phyloP scores from a whole-genome alignment of 768 basidiomycete species.

The Omphalotus guepiniiformis region DNA sequence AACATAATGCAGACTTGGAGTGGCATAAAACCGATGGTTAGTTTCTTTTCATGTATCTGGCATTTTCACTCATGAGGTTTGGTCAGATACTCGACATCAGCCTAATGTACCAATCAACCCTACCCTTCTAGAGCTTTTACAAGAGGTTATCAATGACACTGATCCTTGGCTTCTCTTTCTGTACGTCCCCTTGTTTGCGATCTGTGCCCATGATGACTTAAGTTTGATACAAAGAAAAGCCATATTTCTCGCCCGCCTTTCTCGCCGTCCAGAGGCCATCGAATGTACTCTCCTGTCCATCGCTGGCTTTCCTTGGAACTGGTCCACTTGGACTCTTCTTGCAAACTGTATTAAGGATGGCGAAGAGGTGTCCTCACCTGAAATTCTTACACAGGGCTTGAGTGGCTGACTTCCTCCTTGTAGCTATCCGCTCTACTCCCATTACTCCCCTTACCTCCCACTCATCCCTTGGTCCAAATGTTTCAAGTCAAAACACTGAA shows the following conservation, averaged over 20 bases:
- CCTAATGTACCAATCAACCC: constrained; percentile 63
- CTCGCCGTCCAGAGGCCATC: constrained; percentile 81
- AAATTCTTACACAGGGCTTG: background rate
- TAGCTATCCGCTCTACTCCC: constrained; percentile 47
- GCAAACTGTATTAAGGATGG: constrained; percentile 73
- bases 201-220: constrained; percentile 9
- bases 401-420: constrained; percentile 7
- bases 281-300: constrained; percentile 77
- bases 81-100: constrained; percentile 63
- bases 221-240: constrained; percentile 59
- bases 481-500: constrained; percentile 90
- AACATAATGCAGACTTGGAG: constrained; percentile 75
- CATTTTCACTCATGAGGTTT: constrained; percentile 3
- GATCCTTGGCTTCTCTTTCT: constrained; percentile 87
- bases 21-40: constrained; percentile 82
- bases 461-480: constrained; percentile 49
- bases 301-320: constrained; percentile 83
- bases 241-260: constrained; percentile 74
- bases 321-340: constrained; percentile 89
- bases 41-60: constrained; percentile 19
- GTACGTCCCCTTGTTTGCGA: constrained; percentile 31
- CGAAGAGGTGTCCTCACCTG: constrained; percentile 63
- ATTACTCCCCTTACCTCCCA: constrained; percentile 40
- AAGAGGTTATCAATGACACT: constrained; percentile 46
- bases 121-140: constrained; percentile 53